Evolutionary conservation across 179 eudicot species (phyloP).

Genomic region (Vitellaria paradoxa): DNA sequence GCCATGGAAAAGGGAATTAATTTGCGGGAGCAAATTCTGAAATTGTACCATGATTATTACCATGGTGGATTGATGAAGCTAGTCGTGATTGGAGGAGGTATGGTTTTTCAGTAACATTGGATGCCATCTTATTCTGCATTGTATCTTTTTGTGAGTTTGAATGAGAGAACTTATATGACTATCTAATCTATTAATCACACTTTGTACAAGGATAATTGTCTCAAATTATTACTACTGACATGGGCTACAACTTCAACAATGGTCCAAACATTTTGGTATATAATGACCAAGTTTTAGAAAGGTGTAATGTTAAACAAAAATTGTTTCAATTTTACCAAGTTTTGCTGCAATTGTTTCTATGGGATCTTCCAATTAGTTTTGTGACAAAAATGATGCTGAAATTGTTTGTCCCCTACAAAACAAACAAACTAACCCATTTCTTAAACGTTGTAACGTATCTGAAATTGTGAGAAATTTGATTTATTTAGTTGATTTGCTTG

Average conservation of each 20-base stretch:
- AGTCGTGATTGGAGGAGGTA: constrained; percentile 94
- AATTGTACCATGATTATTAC: constrained; percentile 68
- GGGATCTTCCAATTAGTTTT: background rate
- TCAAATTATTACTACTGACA: background rate
- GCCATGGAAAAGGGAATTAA: constrained; percentile 89
- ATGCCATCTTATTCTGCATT: background rate
- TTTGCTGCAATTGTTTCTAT: background rate
- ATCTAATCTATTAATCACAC: background rate
- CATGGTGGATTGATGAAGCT: constrained; percentile 76
- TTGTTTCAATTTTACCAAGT: too few relatives aligned
- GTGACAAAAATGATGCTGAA: background rate
- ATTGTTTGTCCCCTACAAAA: too few relatives aligned
- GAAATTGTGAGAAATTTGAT: too few relatives aligned
- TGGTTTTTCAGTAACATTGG: constrained; percentile 17
- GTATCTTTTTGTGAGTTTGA: background rate
- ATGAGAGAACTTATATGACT: background rate
- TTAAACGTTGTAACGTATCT: too few relatives aligned
- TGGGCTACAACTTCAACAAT: background rate
- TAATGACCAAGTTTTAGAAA: too few relatives aligned
- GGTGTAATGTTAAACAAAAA: too few relatives aligned
- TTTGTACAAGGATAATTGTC: background rate
- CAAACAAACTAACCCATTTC: too few relatives aligned
- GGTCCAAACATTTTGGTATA: background rate
- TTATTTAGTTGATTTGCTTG: background rate
- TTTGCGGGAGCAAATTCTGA: constrained; percentile 71